Evolutionary conservation across 2,329 filamentous ascomycete genomes (phyloP).

Genomic region (Xylaria polymorpha): DNA sequence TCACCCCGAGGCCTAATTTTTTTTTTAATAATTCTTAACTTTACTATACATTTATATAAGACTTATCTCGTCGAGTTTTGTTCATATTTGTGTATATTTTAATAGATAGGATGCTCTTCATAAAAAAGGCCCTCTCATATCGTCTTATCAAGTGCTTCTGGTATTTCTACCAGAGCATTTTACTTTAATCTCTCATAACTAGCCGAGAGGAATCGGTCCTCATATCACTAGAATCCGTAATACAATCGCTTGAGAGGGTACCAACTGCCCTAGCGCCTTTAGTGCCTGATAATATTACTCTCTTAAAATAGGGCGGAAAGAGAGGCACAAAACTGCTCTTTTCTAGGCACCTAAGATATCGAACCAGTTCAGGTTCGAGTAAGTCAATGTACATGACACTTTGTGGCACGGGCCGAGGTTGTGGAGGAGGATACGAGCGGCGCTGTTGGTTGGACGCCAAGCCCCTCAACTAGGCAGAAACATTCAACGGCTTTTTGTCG

Average conservation of each 20-base stretch:
- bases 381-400: not conserved
- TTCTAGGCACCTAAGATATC: not conserved
- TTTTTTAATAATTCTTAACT: not conserved
- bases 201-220: not conserved
- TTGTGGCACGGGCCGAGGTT: not conserved
- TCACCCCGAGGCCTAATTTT: not conserved
- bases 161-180: not conserved
- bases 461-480: not conserved
- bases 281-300: not conserved
- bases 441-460: not conserved
- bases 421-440: not conserved
- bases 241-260: too few relatives aligned
- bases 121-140: not conserved
- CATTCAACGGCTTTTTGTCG: not conserved
- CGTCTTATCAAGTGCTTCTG: not conserved
- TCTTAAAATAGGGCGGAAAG: not conserved
- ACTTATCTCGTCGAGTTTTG: not conserved
- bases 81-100: too few relatives aligned
- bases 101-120: not conserved
- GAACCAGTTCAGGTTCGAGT: not conserved
- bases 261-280: not conserved
- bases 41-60: not conserved
- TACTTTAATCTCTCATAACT: not conserved
- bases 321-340: not conserved
- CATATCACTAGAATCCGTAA: too few relatives aligned